Base-by-base conservation (phyloP, 75 land plant species). In the Selaginella moellendorffii region DNA sequence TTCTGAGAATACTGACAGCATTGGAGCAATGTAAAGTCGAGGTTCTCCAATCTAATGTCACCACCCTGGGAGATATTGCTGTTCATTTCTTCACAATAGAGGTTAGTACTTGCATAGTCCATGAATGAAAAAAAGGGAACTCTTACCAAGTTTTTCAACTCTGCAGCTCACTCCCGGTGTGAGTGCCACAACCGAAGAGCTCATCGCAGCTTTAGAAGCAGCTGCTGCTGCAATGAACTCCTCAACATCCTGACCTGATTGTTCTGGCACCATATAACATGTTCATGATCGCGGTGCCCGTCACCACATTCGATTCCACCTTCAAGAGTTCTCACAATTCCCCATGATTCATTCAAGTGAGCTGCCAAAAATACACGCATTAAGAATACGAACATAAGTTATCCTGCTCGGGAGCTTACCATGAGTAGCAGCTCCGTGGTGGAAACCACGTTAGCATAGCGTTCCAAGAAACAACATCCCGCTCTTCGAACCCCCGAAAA, bases 21-120 rank as follows among this genome's bases (percentile, higher is more conserved):
- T 27, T 79, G 67, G 65, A 76, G 1, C 73, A 76, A 14, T 79
- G 74, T 62, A 76, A 70, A 53, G 74, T 75, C 28, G 81, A 79
- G 8, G 64, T 79, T 10, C 1, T 79, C 24, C 81, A 79, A 29
- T 79, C 74, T 42, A 75, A 73, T 54, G 76, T 79, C 24, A 76
- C 79, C 23, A 76, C 72, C 0, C 61, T 73, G 8, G 81, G 67
- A 0, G 65, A 67, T 46, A 71, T 53, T 29, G 75, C 80, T 22
- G 54, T 76, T 0, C 76, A 71, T 46, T 71, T 63, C 59, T 30
- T 76, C 53, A 68, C 78, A 9, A 51, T 79, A 29, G 66, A 78
- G 74, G 81, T 79, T 58, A 67, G 46, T 36, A 5, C 46, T 14
- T n/a, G n/a, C n/a, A n/a, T n/a, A n/a, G n/a, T n/a, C n/a, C n/a